These are phyloP conservation scores for Cryoendolithus antarcticus DNA, from an alignment of 2,329 filamentous ascomycete genomes.

Conservation along the genomic window DNA sequence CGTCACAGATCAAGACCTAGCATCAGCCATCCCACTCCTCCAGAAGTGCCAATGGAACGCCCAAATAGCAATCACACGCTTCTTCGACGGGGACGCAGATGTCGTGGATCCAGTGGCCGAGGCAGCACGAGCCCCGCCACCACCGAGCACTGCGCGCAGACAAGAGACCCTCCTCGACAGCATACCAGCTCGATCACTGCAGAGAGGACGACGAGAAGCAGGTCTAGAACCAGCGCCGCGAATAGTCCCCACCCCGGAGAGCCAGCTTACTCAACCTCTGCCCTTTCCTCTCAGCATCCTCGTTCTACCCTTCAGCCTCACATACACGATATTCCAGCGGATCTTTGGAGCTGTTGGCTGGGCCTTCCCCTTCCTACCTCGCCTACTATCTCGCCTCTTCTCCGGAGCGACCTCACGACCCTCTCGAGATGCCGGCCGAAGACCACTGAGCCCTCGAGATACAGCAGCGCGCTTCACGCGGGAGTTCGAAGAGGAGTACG, in stretches of 20 bases:
- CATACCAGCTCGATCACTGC: slow-evolving; percentile 29
- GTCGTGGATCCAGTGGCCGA: slow-evolving; percentile 69
- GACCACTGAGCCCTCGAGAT: slow-evolving; percentile 71
- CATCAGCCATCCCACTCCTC: slow-evolving; percentile 66
- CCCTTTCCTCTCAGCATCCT: slow-evolving; percentile 69
- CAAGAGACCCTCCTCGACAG: slow-evolving; percentile 56
- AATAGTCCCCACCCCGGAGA: slow-evolving; percentile 63
- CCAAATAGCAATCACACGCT: slow-evolving; percentile 89
- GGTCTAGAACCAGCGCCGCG: slow-evolving; percentile 62
- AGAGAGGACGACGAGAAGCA: slow-evolving; percentile 6
- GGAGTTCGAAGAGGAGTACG: slow-evolving; percentile 92
- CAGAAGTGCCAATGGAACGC: slow-evolving; percentile 92
- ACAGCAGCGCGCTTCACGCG: slow-evolving; percentile 79
- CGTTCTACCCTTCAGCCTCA: slow-evolving; percentile 67
- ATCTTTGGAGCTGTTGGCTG: slow-evolving; percentile 62
- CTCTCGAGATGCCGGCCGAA: slow-evolving; percentile 49
- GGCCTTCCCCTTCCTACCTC: slow-evolving; percentile 69
- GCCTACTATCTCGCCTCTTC: slow-evolving; percentile 39
- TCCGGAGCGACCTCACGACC: slow-evolving; percentile 44
- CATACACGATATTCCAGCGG: slow-evolving; percentile 59
- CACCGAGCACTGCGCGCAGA: slow-evolving; percentile 50
- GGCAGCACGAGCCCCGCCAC: slow-evolving; percentile 51
- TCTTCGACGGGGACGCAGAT: slow-evolving; percentile 94
- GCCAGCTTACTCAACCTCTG: slow-evolving; percentile 53
- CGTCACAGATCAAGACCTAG: slow-evolving; percentile 71